phyloP scores from a whole-genome alignment of 148 eudicot species.

The Euryodendron excelsum region DNA sequence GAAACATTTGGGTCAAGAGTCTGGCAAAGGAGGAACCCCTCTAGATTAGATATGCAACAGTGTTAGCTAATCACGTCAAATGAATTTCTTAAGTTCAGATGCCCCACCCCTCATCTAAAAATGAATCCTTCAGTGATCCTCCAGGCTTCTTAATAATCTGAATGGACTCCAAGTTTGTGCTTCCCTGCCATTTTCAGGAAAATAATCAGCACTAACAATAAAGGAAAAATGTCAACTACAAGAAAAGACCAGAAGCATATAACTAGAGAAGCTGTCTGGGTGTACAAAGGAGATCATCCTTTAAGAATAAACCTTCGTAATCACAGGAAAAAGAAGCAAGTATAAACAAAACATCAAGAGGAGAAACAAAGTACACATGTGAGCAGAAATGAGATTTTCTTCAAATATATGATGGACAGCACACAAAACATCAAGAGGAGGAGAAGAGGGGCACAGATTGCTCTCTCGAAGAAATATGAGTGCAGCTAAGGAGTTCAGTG shows the following conservation, averaged over 20 bases:
- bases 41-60: not conserved
- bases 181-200: conserved; percentile 63
- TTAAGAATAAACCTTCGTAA: not conserved
- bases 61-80: not conserved
- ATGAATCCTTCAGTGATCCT: conserved; percentile 89
- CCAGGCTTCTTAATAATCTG: conserved; percentile 99
- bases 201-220: not conserved
- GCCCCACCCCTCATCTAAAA: conserved; percentile 87
- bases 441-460: not conserved
- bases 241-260: not conserved
- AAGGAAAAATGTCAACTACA: not conserved
- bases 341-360: not conserved
- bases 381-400: not conserved
- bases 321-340: not conserved
- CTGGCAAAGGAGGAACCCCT: not conserved
- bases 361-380: not conserved
- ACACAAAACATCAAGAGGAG: not conserved
- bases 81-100: not conserved
- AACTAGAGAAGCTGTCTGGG: not conserved
- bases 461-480: not conserved
- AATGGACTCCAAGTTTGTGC: conserved; percentile 93
- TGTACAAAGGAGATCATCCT: not conserved
- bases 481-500: not conserved
- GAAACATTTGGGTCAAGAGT: not conserved
- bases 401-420: not conserved